These are phyloP conservation scores for Citrus medica DNA, from an alignment of 345 rosid species.

Conservation along the genomic window DNA sequence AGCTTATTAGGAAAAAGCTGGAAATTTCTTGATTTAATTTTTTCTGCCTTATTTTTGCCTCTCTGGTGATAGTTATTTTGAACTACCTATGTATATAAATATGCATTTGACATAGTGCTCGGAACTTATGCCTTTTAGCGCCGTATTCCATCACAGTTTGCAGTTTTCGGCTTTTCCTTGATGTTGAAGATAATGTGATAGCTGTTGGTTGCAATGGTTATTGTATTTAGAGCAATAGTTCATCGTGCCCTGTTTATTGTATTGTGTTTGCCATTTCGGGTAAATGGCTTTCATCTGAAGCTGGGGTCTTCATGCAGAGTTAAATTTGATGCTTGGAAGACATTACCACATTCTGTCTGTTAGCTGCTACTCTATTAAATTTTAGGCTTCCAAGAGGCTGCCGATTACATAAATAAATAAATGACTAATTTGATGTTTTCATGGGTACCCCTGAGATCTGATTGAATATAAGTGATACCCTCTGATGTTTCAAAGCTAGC, in stretches of 20 bases:
- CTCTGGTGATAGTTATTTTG: conserved; percentile 1
- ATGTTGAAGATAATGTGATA: neutral
- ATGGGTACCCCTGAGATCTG: too few relatives aligned
- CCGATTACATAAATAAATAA: too few relatives aligned
- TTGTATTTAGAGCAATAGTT: neutral
- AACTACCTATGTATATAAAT: conserved; percentile 22
- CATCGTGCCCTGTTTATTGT: neutral
- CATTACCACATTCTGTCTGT: neutral
- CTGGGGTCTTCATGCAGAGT: too few relatives aligned
- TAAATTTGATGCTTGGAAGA: neutral
- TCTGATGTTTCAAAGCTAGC: neutral
- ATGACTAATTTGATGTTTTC: too few relatives aligned
- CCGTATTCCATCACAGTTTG: neutral
- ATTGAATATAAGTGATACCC: too few relatives aligned
- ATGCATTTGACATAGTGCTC: conserved; percentile 14
- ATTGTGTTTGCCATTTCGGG: neutral
- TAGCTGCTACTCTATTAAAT: too few relatives aligned
- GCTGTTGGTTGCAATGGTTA: neutral
- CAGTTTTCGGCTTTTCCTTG: neutral
- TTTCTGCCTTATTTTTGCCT: neutral
- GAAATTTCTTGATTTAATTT: neutral
- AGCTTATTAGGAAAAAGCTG: neutral
- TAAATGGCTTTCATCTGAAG: too few relatives aligned
- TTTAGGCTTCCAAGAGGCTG: too few relatives aligned
- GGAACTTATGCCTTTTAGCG: conserved; percentile 9